Percentiles rank a stretch among this genome's conserved stretches.
phyloP scores from a whole-genome alignment of 225 moss, liverwort and hornwort genomes.

The Pleurozium schreberi region DNA sequence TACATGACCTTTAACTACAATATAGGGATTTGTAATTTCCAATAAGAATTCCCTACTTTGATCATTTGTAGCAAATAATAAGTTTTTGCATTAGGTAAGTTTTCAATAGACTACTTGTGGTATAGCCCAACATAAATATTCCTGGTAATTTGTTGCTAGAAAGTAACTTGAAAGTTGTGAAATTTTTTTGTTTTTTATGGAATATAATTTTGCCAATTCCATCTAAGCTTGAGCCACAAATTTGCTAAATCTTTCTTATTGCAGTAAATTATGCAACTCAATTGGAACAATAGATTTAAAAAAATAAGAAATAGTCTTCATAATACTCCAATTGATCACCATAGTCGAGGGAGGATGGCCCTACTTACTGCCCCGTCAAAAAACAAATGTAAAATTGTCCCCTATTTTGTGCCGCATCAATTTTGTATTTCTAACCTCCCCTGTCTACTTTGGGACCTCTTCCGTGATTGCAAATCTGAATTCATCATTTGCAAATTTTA shows the following conservation, averaged over 20 bases:
- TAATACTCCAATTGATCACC: background rate
- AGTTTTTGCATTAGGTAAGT: background rate
- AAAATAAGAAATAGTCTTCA: background rate
- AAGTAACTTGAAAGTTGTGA: fast-evolving
- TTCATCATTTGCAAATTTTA: too few relatives aligned
- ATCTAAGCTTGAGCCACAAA: too few relatives aligned
- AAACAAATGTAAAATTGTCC: too few relatives aligned
- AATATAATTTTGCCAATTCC: too few relatives aligned
- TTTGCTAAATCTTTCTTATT: background rate
- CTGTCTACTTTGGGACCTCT: too few relatives aligned
- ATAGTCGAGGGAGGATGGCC: too few relatives aligned
- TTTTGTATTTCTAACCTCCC: too few relatives aligned
- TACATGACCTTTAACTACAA: fast-evolving
- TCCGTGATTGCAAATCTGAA: too few relatives aligned
- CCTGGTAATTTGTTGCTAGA: background rate
- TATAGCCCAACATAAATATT: background rate
- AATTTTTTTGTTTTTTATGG: fast-evolving
- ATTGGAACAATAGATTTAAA: too few relatives aligned
- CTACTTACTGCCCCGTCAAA: too few relatives aligned
- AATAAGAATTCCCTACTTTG: background rate
- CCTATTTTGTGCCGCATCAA: too few relatives aligned
- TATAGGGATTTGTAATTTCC: fast-evolving
- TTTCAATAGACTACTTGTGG: fast-evolving
- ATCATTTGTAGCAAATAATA: fast-evolving
- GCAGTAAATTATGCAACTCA: background rate